Conservation (phyloP, 129 eudicot genomes). For the Logfia minima region DNA sequence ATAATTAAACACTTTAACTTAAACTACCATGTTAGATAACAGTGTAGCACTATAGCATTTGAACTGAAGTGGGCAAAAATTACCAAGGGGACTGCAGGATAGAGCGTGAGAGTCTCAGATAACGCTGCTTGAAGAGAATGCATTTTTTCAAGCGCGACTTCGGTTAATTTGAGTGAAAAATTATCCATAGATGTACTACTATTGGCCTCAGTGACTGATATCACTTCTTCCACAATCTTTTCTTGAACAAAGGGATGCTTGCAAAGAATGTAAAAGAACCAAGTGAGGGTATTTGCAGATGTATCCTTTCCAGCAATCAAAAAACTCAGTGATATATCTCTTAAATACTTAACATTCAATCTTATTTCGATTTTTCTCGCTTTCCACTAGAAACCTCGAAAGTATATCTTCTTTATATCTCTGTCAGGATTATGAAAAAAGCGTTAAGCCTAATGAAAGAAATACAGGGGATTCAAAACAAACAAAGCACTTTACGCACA, state of each 20-base stretch:
- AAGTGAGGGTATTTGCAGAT: constrained; percentile 7
- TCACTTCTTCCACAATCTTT: constrained; percentile 1
- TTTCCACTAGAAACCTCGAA: constrained; percentile 1
- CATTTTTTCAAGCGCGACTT: constrained; percentile 8
- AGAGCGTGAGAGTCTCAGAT: constrained; percentile 9
- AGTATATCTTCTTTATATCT: constrained; percentile 8
- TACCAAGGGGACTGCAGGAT: constrained; percentile 18
- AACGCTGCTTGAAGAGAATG: constrained; percentile 8
- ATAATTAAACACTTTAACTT: neutral
- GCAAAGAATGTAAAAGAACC: constrained; percentile 12
- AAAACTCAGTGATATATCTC: constrained; percentile 18
- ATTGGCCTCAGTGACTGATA: neutral
- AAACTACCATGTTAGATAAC: neutral
- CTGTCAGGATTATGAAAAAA: neutral
- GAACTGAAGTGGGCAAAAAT: neutral
- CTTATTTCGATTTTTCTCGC: neutral
- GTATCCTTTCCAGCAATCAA: constrained; percentile 10
- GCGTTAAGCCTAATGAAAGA: neutral
- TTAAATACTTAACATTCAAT: neutral
- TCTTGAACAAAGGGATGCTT: constrained; percentile 11
- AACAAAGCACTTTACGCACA: constrained; percentile 22
- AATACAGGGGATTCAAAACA: neutral
- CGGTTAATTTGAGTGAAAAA: neutral
- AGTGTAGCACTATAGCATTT: neutral
- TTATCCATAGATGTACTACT: neutral